Evolutionary conservation across 73 alveolate genomes (phyloP).

Genomic region (Paramecium primaurelia): DNA sequence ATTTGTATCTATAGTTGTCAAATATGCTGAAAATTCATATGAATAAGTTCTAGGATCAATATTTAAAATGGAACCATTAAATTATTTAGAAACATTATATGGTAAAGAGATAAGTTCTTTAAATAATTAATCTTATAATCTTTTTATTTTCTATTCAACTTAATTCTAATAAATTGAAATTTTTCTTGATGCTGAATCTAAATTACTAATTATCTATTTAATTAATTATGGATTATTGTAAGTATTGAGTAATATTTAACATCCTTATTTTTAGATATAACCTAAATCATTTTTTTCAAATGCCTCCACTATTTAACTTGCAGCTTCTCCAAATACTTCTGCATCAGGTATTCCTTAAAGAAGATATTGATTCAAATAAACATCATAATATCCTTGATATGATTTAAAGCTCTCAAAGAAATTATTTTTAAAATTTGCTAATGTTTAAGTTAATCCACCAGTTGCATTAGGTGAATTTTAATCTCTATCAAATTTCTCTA

Average conservation of each 20-base stretch:
- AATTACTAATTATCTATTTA: neutral
- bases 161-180: neutral
- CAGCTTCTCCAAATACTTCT: constrained; percentile 3
- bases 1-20: neutral
- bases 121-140: neutral
- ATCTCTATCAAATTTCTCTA: neutral
- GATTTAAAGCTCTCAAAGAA: neutral
- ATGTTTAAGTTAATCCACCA: neutral
- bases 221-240: neutral
- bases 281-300: constrained; percentile 6
- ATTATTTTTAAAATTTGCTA: neutral
- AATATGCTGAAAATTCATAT: neutral
- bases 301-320: constrained; percentile 6
- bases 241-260: neutral
- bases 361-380: neutral
- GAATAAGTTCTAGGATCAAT: neutral
- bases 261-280: neutral
- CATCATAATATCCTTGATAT: neutral
- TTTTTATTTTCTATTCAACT: neutral
- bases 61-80: neutral
- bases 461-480: neutral
- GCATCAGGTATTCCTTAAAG: constrained; percentile 11
- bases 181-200: neutral
- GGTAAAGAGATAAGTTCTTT: neutral
- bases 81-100: neutral